Base-by-base conservation (phyloP, 495 filamentous ascomycete species). In the Hypoxylon crocopeplum region DNA sequence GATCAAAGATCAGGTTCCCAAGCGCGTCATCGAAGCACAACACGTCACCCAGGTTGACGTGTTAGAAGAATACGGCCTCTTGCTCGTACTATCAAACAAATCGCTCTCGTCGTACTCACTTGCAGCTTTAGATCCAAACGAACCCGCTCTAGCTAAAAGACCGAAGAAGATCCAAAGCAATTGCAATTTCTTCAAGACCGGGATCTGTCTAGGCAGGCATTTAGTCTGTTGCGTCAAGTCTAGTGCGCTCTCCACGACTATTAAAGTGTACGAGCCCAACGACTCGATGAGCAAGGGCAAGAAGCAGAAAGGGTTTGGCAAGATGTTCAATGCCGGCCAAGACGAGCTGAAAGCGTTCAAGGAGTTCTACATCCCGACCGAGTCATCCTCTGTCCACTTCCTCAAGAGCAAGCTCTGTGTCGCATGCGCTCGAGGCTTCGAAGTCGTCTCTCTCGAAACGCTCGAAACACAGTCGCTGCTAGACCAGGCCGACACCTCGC, bases 361-460 rank as follows among this genome's bases (percentile, higher is more conserved):
- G 83, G 95, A 99, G 79, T 97, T 97, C 69, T 98, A 98, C 74
- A 97, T 99, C 61, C 95, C 95, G 6, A 91, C 92, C 4, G 95
- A 99, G 75, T 93, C 92, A 5, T 91, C 88, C 2, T 97, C 93
- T 40, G 93, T 99, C 19, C 95, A 99, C 71, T 99, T 97, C 82
- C 81, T 99, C 57, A 91, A 92, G 59, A 93, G 91, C 58, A 98
- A 96, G 66, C 84, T 99, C 15, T 99, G 95, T 70, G 94, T 98
- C 37, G 95, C 92, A 29, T 98, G 94, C 74, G 87, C 92, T 2
- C 83, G 89, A 68, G 95, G 95, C 33, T 99, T 99, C 74, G 95
- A 99, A 70, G 92, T 99, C 38, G 95, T 99, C 62, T 91, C 86
- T 67, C 84, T 99, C 19, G 95, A 99, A 70, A 99, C 94, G 0